Conservation (phyloP, 108 stramenopile species). For the Bacterosira constricta region DNA sequence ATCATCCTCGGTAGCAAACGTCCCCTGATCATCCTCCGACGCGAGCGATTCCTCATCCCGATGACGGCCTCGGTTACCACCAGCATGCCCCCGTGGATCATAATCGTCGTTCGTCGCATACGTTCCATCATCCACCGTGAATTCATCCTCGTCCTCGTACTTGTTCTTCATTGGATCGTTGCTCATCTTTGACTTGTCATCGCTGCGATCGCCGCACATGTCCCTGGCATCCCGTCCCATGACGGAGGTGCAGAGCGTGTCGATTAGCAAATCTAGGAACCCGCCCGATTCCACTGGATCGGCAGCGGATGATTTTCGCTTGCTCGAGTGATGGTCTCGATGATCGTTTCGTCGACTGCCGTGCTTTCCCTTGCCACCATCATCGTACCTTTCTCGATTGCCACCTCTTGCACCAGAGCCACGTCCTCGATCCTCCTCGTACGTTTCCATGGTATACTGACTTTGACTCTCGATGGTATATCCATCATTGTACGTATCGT, state of each 20-base stretch:
- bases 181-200: slow-evolving; percentile 3
- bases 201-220: slow-evolving; percentile 24
- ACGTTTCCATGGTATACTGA: slow-evolving; percentile 58
- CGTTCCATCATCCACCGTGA: slow-evolving; percentile 68
- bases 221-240: slow-evolving; percentile 57
- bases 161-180: background rate
- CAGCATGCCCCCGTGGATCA: slow-evolving; percentile 1
- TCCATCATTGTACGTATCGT: slow-evolving; percentile 56
- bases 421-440: slow-evolving; percentile 30
- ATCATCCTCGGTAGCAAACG: slow-evolving; percentile 41
- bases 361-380: slow-evolving; percentile 24
- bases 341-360: too few species aligned
- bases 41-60: slow-evolving; percentile 21
- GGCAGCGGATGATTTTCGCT: slow-evolving; percentile 3
- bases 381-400: slow-evolving; percentile 10
- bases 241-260: slow-evolving; percentile 80
- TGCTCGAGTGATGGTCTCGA: background rate
- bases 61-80: background rate
- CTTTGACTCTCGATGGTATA: slow-evolving; percentile 61
- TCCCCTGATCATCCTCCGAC: slow-evolving; percentile 29
- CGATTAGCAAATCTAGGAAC: slow-evolving; percentile 85
- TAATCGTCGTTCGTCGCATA: slow-evolving; percentile 75
- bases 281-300: slow-evolving; percentile 78
- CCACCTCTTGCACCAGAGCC: too few species aligned
- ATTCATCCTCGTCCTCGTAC: slow-evolving; percentile 52